A percentile compares a stretch with the other conserved stretches of the same genome.
These are phyloP conservation scores for Neophaeococcomyces mojaviensis DNA, from an alignment of 2,329 filamentous ascomycete genomes.

Conservation along the genomic window DNA sequence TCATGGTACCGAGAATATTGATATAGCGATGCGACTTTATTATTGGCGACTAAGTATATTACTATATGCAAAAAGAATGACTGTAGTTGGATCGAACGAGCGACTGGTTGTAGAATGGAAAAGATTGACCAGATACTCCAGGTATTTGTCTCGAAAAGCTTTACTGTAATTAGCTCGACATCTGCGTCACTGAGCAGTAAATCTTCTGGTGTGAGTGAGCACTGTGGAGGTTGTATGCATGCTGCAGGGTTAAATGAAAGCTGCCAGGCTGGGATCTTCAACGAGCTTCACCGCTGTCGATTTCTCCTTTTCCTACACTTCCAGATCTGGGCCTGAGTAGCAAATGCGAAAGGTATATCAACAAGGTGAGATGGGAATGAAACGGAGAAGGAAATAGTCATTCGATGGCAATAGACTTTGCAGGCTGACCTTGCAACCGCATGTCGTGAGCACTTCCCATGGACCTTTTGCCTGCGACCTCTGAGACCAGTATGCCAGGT, in stretches of 20 bases:
- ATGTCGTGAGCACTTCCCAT: slow-evolving; percentile 5
- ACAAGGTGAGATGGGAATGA: background rate
- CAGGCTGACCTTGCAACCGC: background rate
- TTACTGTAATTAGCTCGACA: background rate
- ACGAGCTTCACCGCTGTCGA: background rate
- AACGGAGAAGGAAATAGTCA: background rate
- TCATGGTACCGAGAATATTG: slow-evolving; percentile 2
- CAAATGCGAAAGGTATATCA: background rate
- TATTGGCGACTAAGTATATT: background rate
- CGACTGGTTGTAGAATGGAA: background rate
- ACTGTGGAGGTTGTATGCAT: slow-evolving; percentile 17
- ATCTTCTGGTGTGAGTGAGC: slow-evolving; percentile 13
- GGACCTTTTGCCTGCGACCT: background rate
- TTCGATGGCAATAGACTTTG: background rate
- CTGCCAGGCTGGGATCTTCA: background rate
- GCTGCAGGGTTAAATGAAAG: slow-evolving; percentile 22
- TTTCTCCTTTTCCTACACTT: background rate
- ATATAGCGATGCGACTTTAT: background rate
- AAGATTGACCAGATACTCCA: background rate
- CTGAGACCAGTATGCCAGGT: background rate
- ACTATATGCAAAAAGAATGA: slow-evolving; percentile 1
- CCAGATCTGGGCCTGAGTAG: background rate
- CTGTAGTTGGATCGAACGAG: slow-evolving; percentile 8
- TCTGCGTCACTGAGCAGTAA: slow-evolving; percentile 1
- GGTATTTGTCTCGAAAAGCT: background rate